Evolutionary conservation across 139 green algal genomes (phyloP), one percentile per base, ranked within the genome.

Genomic region (Medakamo hakoo): DNA sequence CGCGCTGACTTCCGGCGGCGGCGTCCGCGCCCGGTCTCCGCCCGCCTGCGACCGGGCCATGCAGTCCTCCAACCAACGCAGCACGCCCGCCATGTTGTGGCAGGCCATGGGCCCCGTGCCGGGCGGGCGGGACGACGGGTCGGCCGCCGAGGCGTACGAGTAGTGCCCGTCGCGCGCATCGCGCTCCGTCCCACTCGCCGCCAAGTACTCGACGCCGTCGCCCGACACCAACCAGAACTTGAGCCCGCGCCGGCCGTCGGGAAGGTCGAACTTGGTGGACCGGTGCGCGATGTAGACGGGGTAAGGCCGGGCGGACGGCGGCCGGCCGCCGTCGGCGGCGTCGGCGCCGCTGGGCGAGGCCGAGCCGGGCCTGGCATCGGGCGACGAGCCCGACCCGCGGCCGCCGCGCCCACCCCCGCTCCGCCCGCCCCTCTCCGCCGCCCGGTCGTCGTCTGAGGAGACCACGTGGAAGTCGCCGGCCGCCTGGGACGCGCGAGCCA

Each of bases 101-200:
- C n/a, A n/a, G n/a, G n/a, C n/a, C n/a, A n/a, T n/a, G n/a, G n/a
- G 9, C 40, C 9, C 40, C 40, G 9, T 52, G 9, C 40, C 40
- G 9, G 40, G 9, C 40, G 40, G 40, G 40, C 16, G 40, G 40
- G 40, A 52, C 40, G 40, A 52, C 40, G 40, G 40, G 9, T 52
- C 40, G 16, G 40, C 40, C 40, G 16, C 40, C 40, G 40, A 21
- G 40, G 40, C 26, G 59, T 81, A 84, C 52, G 58, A 55, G 68
- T 84, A 84, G 65, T 84, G 77, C 22, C 77, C 77, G 29, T 84
- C 77, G 19, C 71, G 57, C 29, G 71, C 76, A 14, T 81, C 74
- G 40, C 76, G 71, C 61, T 84, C 77, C 64, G 78, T 68, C 2
- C 72, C 66, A 49, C 49, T 24, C 28, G 26, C 66, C 48, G 74